phyloP scores from a whole-genome alignment of 2,329 filamentous ascomycete species.

The Fusarium chuoi region DNA sequence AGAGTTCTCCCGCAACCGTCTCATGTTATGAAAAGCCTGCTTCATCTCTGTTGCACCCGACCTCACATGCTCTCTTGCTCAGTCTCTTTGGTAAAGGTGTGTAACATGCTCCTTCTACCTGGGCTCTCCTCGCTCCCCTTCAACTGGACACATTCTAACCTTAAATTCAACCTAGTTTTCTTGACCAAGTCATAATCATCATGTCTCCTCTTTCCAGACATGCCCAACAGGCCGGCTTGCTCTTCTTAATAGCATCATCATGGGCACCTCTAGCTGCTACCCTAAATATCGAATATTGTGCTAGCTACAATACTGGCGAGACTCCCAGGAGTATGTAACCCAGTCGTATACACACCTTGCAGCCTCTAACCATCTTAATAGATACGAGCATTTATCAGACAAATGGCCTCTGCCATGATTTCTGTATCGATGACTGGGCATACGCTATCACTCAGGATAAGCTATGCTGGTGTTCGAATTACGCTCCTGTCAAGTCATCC shows the following conservation, averaged over 20 bases:
- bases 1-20: conserved; percentile 30
- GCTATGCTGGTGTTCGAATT: conserved; percentile 80
- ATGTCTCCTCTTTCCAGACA: conserved; percentile 40
- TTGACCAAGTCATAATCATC: conserved; percentile 19
- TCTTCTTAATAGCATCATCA: conserved; percentile 41
- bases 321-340: conserved; percentile 46
- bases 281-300: conserved; percentile 49
- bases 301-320: conserved; percentile 51
- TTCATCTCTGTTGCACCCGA: conserved; percentile 36
- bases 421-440: conserved; percentile 68
- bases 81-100: conserved; percentile 38
- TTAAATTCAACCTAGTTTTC: conserved; percentile 10
- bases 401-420: conserved; percentile 73
- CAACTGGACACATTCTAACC: conserved; percentile 17
- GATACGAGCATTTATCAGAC: conserved; percentile 71
- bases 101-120: conserved; percentile 10
- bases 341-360: background rate
- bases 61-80: conserved; percentile 25
- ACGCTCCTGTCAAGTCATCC: conserved; percentile 62
- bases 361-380: conserved; percentile 41
- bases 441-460: conserved; percentile 74
- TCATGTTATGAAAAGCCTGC: conserved; percentile 40
- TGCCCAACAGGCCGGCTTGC: conserved; percentile 28
- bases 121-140: background rate
- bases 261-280: conserved; percentile 40